Evolutionary conservation across 1,284 basidiomycete species (phyloP).

Genomic region (Sporisorium exsertum): DNA sequence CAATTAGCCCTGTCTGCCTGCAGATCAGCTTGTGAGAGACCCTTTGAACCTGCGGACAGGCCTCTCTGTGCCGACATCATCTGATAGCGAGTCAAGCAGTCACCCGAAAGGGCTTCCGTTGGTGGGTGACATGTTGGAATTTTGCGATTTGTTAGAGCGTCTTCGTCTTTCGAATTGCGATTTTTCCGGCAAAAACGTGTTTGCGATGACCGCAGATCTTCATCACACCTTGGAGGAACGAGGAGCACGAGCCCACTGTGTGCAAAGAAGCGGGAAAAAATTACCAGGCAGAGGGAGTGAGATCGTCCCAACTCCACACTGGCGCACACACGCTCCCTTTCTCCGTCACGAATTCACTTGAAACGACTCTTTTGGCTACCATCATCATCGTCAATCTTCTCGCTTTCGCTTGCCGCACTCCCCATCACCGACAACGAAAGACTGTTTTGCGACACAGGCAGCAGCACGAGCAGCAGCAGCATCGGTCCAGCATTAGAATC

Average conservation of each 20-base stretch:
- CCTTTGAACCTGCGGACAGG: no score
- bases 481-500: not conserved
- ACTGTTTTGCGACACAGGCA: not conserved
- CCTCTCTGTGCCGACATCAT: not conserved
- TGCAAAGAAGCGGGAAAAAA: not conserved
- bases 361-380: not conserved
- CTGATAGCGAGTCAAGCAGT: no score
- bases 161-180: not conserved
- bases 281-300: not conserved
- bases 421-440: not conserved
- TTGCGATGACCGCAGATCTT: not conserved
- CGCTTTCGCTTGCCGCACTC: not conserved
- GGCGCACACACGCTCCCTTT: not conserved
- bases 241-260: conserved; percentile 5
- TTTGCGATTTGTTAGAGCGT: conserved; percentile 1
- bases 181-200: not conserved
- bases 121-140: no score
- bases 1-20: no score
- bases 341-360: not conserved
- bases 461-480: conserved; percentile 10
- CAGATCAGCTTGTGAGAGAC: no score
- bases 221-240: not conserved
- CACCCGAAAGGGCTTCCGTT: no score
- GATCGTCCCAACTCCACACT: not conserved
- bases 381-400: conserved; percentile 1